Base-by-base conservation (phyloP, 2,329 filamentous ascomycete genomes). In the Fusarium sp. region DNA sequence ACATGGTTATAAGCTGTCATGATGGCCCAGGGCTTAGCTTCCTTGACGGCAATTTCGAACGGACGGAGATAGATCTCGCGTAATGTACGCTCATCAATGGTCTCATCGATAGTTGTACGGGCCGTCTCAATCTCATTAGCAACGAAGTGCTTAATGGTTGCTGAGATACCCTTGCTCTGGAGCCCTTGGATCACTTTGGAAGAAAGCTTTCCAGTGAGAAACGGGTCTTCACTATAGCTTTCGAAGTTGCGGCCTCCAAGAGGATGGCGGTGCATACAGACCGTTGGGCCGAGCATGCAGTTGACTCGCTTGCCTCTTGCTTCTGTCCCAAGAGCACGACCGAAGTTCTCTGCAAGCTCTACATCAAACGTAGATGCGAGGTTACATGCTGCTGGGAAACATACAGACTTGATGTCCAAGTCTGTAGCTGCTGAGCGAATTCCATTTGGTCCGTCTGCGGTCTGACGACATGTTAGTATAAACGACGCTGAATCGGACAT, bases 241-340 rank as follows among this genome's bases (percentile, higher is more conserved):
- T 83, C 81, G 57, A 82, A 83, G 38, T 79, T 79, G 29, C 81
- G 77, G 5, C 81, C 81, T 7, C 80, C 80, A 0, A 83, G 73
- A 0, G 80, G 81, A 11, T 77, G 78, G 6, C 80, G 76, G 36
- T 82, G 79, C 34, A 82, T 81, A 64, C 78, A 82, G 34, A 83
- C 78, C 0, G 81, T 84, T 1, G 91, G 91, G 3, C 89, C 91
- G 9, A 93, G 80, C 65, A 90, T 85, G 13, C 91, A 83, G 67
- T 92, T 88, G 8, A 89, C 83, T 46, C 88, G 89, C 76, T 93
- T 93, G 47, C 67, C 70, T 12, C 69, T 65, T 1, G 73, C 68
- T 40, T 78, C 88, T 24, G 85, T 80, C n/a, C 83, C 87, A 53
- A 90, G 81, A 15, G 86, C 76, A 12, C 79, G 75, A 11, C 88